Percentiles rank a stretch among this genome's conserved stretches.
Evolutionary conservation across 768 basidiomycete genomes (phyloP).

Genomic region (Leccinum uliginosum): DNA sequence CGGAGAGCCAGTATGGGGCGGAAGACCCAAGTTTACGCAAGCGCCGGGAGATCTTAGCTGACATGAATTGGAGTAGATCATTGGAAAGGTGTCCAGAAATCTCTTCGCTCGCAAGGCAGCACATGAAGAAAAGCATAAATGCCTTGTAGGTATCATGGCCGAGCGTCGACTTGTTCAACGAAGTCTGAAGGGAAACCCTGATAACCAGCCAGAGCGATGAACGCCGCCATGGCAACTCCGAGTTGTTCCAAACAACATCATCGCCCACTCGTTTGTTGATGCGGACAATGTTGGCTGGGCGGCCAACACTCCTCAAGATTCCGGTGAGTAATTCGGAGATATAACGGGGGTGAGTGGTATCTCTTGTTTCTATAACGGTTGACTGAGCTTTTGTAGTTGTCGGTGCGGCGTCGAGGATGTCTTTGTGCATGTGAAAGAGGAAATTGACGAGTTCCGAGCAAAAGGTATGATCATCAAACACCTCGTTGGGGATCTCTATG

Average conservation of each 20-base stretch:
- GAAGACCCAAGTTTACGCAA: neutral
- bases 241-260: conserved; percentile 3
- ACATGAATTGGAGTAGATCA: neutral
- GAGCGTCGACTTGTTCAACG: conserved; percentile 17
- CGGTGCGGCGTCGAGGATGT: conserved; percentile 32
- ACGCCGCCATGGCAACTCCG: conserved; percentile 42
- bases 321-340: conserved; percentile 35
- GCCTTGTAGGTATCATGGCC: conserved; percentile 24
- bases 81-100: neutral
- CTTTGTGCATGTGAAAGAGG: conserved; percentile 29
- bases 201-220: conserved; percentile 46
- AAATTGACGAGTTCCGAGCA: conserved; percentile 33
- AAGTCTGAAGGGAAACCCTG: conserved; percentile 40
- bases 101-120: conserved; percentile 6
- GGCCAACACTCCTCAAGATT: conserved; percentile 37
- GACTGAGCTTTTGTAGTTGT: neutral
- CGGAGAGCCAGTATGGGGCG: neutral
- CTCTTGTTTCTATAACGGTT: neutral
- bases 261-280: conserved; percentile 43
- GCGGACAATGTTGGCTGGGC: conserved; percentile 12
- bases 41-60: neutral
- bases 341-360: neutral
- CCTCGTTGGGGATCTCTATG: neutral
- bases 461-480: conserved; percentile 19
- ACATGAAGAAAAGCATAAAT: conserved; percentile 28